Percentiles rank a stretch among this genome's conserved stretches.
These are phyloP conservation scores for Geotrichum aggregatum DNA, from an alignment of 1,139 yeast genomes.

Conservation along the genomic window DNA sequence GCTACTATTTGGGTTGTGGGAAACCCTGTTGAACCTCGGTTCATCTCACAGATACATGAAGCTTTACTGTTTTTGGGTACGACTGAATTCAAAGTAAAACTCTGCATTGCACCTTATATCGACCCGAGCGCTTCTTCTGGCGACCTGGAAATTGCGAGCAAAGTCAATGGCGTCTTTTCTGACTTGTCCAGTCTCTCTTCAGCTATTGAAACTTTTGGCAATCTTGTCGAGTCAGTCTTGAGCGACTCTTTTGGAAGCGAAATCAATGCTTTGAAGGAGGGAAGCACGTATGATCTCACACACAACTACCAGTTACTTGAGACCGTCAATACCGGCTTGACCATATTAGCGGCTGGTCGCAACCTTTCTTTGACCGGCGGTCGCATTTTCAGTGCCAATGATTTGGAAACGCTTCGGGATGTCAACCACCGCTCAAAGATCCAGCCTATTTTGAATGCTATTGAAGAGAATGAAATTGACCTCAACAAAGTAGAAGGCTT, in stretches of 20 bases:
- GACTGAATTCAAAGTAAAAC: slow-evolving; percentile 36
- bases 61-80: slow-evolving; percentile 35
- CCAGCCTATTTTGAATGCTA: slow-evolving; percentile 22
- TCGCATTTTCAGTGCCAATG: slow-evolving; percentile 17
- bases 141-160: background rate
- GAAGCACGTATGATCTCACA: too few species aligned
- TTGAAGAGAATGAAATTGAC: slow-evolving; percentile 13
- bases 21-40: slow-evolving; percentile 42
- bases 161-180: background rate
- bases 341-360: slow-evolving; percentile 33
- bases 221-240: background rate
- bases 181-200: background rate
- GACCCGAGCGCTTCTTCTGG: background rate
- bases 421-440: slow-evolving; percentile 33
- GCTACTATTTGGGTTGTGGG: slow-evolving; percentile 55
- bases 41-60: slow-evolving; percentile 45
- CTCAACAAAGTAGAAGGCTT: background rate
- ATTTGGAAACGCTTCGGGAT: slow-evolving; percentile 28
- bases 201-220: slow-evolving; percentile 3
- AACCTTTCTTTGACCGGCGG: slow-evolving; percentile 21
- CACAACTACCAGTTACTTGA: background rate
- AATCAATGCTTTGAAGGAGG: background rate
- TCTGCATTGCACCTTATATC: slow-evolving; percentile 37
- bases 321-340: background rate
- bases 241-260: background rate